These are phyloP conservation scores for Coriaria nepalensis DNA, from an alignment of 306 rosid species.

Conservation along the genomic window DNA sequence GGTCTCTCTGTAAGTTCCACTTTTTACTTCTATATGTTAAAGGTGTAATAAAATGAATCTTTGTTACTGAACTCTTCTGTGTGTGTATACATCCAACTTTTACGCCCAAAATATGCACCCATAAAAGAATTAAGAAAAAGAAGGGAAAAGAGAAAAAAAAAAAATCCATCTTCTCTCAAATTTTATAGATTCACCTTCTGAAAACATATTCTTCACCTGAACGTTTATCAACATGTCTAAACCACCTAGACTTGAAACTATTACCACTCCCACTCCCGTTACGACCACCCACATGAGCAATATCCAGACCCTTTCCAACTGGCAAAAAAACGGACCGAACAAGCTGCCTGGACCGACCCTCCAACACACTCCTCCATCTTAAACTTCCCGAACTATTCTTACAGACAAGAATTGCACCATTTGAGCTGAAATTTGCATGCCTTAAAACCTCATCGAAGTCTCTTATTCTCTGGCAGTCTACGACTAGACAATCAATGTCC, in stretches of 20 bases:
- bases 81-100: too few relatives aligned
- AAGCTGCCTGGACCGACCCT: conserved; percentile 27
- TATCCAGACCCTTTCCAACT: conserved; percentile 65
- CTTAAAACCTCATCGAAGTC: too few relatives aligned
- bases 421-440: too few relatives aligned
- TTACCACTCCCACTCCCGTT: conserved; percentile 24
- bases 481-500: too few relatives aligned
- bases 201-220: conserved; percentile 66
- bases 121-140: too few relatives aligned
- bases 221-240: conserved; percentile 52
- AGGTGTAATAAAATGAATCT: too few relatives aligned
- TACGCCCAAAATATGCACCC: too few relatives aligned
- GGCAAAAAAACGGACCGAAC: conserved; percentile 70
- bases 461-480: too few relatives aligned
- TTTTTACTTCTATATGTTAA: too few relatives aligned
- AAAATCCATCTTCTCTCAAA: not conserved
- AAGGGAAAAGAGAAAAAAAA: not conserved
- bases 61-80: too few relatives aligned
- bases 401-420: conserved; percentile 53
- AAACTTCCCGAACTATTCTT: conserved; percentile 40
- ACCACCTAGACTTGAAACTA: conserved; percentile 29
- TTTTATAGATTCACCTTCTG: conserved; percentile 22
- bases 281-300: conserved; percentile 32
- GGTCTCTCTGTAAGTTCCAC: too few relatives aligned
- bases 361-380: conserved; percentile 45